These are phyloP conservation scores for Hypoxylon fragiforme DNA, from an alignment of 495 filamentous ascomycete species.

Conservation along the genomic window DNA sequence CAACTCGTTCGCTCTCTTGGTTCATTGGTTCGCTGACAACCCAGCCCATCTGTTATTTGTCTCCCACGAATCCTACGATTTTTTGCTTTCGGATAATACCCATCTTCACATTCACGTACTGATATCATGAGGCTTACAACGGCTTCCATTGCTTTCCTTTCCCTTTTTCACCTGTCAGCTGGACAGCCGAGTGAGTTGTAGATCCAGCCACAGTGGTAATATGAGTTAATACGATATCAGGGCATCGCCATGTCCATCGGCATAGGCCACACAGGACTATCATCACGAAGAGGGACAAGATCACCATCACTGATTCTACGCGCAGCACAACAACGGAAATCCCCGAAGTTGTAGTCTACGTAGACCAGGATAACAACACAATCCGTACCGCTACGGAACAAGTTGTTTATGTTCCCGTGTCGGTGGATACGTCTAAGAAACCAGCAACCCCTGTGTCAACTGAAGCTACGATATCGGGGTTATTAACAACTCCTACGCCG, in stretches of 20 bases:
- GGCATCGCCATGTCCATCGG: constrained; percentile 28
- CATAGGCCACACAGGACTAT: constrained; percentile 23
- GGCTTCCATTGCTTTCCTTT: constrained; percentile 26
- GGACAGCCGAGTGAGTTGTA: constrained; percentile 35
- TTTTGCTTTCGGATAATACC: constrained; percentile 2
- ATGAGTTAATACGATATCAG: constrained; percentile 21
- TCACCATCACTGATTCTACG: constrained; percentile 32
- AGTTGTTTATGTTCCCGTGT: constrained; percentile 34
- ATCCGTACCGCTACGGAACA: constrained; percentile 45
- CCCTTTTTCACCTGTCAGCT: constrained; percentile 29
- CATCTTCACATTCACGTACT: constrained; percentile 7
- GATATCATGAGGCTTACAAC: constrained; percentile 28
- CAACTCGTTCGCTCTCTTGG: constrained; percentile 14
- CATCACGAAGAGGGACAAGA: constrained; percentile 17
- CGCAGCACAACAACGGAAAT: constrained; percentile 25
- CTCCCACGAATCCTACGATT: constrained; percentile 1
- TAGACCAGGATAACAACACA: constrained; percentile 63
- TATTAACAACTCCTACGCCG: constrained; percentile 6
- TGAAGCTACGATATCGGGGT: constrained; percentile 6
- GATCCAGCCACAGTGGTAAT: background rate
- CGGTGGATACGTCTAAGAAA: constrained; percentile 9
- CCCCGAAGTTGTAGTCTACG: constrained; percentile 62
- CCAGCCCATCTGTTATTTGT: constrained; percentile 24
- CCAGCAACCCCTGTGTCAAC: constrained; percentile 21
- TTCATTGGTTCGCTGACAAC: constrained; percentile 19